Percentiles rank a stretch among this genome's conserved stretches.
Evolutionary conservation across 2,329 filamentous ascomycete genomes (phyloP).

Genomic region (Aspergillus chevalieri): DNA sequence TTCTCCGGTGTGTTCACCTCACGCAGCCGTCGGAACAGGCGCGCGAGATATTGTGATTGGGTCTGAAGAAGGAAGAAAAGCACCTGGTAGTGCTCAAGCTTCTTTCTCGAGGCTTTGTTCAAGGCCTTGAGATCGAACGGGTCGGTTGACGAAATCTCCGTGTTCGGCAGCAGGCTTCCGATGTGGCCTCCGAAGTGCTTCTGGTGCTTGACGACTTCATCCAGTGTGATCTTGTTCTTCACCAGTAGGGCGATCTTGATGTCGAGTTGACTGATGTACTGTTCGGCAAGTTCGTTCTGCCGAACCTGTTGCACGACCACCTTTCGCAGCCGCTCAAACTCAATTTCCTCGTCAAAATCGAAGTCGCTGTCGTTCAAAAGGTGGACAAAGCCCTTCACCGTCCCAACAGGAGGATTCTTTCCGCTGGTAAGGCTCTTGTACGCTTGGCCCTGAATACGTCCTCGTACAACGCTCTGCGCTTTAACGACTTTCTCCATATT

Average conservation of each 20-base stretch:
- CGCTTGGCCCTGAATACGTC: constrained; percentile 91
- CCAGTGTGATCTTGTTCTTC: constrained; percentile 98
- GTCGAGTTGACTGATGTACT: constrained; percentile 96
- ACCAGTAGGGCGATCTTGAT: constrained; percentile 98
- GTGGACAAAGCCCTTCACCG: constrained; percentile 97
- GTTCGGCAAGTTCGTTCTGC: constrained; percentile 93
- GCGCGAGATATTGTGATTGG: constrained; percentile 86
- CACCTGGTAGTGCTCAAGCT: constrained; percentile 94
- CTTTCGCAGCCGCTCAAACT: constrained; percentile 91
- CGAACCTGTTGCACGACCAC: constrained; percentile 95
- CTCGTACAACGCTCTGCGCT: constrained; percentile 92
- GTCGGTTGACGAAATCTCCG: constrained; percentile 80
- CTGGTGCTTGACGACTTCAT: constrained; percentile 95
- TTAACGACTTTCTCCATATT: constrained; percentile 99
- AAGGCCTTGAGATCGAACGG: constrained; percentile 94
- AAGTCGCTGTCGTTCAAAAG: constrained; percentile 97
- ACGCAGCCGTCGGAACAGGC: constrained; percentile 76
- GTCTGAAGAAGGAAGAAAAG: constrained; percentile 97
- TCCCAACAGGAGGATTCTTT: constrained; percentile 93
- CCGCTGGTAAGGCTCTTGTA: constrained; percentile 96
- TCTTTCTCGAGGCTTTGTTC: constrained; percentile 92
- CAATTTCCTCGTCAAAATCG: constrained; percentile 97
- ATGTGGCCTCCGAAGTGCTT: constrained; percentile 91
- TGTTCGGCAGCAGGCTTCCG: constrained; percentile 76
- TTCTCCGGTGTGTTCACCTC: constrained; percentile 83